Base-by-base conservation (phyloP, 2,329 filamentous ascomycete species). In the Rhynchosporium graminicola region DNA sequence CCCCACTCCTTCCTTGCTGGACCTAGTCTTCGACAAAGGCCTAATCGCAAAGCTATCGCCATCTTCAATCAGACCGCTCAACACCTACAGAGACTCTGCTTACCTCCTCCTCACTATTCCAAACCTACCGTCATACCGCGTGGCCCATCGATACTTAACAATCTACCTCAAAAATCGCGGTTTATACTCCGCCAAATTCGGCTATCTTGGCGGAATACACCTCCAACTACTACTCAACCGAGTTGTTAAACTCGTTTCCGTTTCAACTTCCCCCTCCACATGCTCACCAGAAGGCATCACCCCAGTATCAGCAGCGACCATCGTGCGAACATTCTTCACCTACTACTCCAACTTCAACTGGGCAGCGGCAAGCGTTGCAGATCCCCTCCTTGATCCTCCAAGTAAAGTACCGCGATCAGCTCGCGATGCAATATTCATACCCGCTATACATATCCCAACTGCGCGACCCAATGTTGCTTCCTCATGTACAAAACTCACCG, bases 151-250 rank as follows among this genome's bases (percentile, higher is more conserved):
- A 1, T 78, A 82, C 60, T 80, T 90, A 70, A 86, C 83, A 69
- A 76, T 80, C 1, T 90, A 87, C 87, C 84, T 87, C 1, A 79
- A 80, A 60, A 75, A 79, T 10, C 80, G 84, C 6, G 87, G 87
- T 0, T 77, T 90, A 15, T 90, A 89, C 71, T 81, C 84, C 0
- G 80, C 85, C 1, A 84, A 80, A 54, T 89, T 89, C 67, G 87
- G 87, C 0, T 87, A 85, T 63, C 77, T 90, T 0, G 82, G 85
- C 5, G 87, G 86, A 3, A 83, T 88, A 26, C 86, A 89, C 67
- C 83, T 90, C 58, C 81, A 84, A 0, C 74, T 88, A 28, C 77
- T 90, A 70, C 76, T 90, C 8, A 80, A 83, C 0, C 80, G 83
- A 15, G 75, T 90, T 0, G 82, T 81, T 73, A 89, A 90, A 72